Base-by-base conservation (phyloP, 805 yeast genomes). In the Saccharomycopsis sp. region DNA sequence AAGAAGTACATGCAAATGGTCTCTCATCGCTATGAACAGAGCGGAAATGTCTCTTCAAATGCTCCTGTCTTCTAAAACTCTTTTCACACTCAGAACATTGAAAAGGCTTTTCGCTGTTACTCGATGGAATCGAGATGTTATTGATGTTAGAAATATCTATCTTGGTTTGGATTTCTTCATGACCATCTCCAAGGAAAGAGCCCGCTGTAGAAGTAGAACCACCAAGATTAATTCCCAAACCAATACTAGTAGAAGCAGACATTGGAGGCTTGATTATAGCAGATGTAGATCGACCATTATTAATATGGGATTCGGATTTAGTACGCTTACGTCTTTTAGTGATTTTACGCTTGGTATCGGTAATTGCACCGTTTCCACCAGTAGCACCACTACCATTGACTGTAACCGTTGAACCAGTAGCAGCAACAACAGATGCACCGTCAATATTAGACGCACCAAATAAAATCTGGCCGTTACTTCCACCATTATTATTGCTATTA, bases 41-140 rank as follows among this genome's bases (percentile, higher is more conserved):
- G 59, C 88, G 72, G 67, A 82, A 77, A 66, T 86, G 91, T 58
- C 91, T 72, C 67, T 83, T 83, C 66, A 84, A 72, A 67, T 85
- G 89, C 60, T 86, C 89, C 64, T 82, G 82, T 62, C 89, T 76
- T 63, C 79, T 80, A 69, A 86, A 85, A 2, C 67, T 65, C 63
- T 75, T 77, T 1, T 65, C 61, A 61, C 81, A 78, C 9, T 68
- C 65, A 5, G 64, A 62, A 59, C 78, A 78, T 23, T 65, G 64
- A 63, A 72, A 72, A 34, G 74, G 73, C 62, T 73, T 75, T 12
- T 72, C 75, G 20, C 47, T 49, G 50, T 64, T 58, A 17, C 9
- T 49, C 19, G 58, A 52, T 14, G 56, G 56, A 22, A 55, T 29
- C 5, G 54, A 47, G 17, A 58, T 58, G 42, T 52, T 25, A n/a